Conservation (phyloP, 768 basidiomycete species). For the Clitopilus passeckerianus region DNA sequence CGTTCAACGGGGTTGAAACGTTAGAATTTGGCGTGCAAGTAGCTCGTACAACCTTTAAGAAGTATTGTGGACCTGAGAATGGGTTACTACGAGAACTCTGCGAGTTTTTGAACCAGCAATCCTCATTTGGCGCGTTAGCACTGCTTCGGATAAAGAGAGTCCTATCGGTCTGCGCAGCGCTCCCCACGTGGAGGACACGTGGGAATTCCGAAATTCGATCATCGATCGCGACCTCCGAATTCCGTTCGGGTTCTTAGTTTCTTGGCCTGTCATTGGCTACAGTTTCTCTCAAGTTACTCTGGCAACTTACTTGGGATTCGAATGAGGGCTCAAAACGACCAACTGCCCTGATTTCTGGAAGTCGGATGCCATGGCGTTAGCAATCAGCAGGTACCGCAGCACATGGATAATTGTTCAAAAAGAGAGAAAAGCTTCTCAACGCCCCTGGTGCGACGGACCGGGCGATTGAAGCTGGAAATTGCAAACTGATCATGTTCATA, state of each 20-base stretch:
- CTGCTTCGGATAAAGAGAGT: neutral
- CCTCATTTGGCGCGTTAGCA: neutral
- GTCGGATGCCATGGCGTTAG: neutral
- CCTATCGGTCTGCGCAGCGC: neutral
- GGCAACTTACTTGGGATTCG: neutral
- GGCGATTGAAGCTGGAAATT: neutral
- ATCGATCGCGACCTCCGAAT: neutral
- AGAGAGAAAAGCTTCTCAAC: neutral
- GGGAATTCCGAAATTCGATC: neutral
- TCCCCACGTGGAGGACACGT: neutral
- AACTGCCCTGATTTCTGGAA: neutral
- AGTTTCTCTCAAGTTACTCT: neutral
- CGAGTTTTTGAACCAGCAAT: neutral
- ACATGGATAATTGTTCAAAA: neutral
- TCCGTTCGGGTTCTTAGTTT: neutral
- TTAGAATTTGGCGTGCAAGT: neutral
- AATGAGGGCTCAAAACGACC: neutral
- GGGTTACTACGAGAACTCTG: neutral
- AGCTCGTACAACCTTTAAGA: neutral
- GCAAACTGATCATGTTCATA: neutral
- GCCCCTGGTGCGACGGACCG: neutral
- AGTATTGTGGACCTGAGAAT: neutral
- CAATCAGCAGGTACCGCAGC: neutral
- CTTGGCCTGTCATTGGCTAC: neutral
- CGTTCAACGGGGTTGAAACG: neutral